A percentile compares a stretch with the other conserved stretches of the same genome.
Conservation (phyloP, 129 eudicot species). For the Sambucus nigra region DNA sequence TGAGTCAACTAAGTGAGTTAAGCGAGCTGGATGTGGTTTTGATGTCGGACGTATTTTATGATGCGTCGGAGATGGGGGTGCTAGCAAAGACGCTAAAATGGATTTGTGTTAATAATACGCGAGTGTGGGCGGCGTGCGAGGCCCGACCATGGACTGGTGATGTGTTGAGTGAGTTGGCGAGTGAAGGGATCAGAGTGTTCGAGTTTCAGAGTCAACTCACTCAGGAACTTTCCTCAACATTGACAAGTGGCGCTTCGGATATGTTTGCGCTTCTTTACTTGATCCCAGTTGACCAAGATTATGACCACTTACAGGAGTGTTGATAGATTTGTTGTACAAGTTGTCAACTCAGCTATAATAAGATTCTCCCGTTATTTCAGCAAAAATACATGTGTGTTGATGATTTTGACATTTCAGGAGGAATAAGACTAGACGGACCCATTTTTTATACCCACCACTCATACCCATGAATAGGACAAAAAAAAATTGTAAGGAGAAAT, state of each 20-base stretch:
- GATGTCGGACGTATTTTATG: slow-evolving; percentile 27
- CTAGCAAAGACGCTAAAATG: slow-evolving; percentile 19
- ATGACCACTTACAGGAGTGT: not conserved
- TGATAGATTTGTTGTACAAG: too few relatives aligned
- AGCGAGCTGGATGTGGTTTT: slow-evolving; percentile 17
- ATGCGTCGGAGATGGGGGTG: slow-evolving; percentile 14
- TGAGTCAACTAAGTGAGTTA: slow-evolving; percentile 15
- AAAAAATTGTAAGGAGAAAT: too few relatives aligned
- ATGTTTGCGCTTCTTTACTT: slow-evolving; percentile 2
- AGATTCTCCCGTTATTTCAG: too few relatives aligned
- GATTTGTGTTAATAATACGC: slow-evolving; percentile 3
- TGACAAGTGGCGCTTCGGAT: not conserved
- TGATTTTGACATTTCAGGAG: too few relatives aligned
- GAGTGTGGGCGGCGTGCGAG: slow-evolving; percentile 21
- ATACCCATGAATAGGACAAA: too few relatives aligned
- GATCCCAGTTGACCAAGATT: slow-evolving; percentile 1
- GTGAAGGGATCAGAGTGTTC: slow-evolving; percentile 7
- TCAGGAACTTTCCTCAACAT: not conserved
- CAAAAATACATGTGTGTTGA: too few relatives aligned
- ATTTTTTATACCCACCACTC: too few relatives aligned
- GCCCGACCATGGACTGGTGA: slow-evolving; percentile 21
- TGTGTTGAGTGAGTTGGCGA: slow-evolving; percentile 14
- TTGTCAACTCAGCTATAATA: too few relatives aligned
- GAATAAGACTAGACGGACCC: too few relatives aligned
- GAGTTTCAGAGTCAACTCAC: slow-evolving; percentile 17